Evolutionary conservation across 2,329 filamentous ascomycete genomes (phyloP).

Genomic region (Cryphonectria naterciae): DNA sequence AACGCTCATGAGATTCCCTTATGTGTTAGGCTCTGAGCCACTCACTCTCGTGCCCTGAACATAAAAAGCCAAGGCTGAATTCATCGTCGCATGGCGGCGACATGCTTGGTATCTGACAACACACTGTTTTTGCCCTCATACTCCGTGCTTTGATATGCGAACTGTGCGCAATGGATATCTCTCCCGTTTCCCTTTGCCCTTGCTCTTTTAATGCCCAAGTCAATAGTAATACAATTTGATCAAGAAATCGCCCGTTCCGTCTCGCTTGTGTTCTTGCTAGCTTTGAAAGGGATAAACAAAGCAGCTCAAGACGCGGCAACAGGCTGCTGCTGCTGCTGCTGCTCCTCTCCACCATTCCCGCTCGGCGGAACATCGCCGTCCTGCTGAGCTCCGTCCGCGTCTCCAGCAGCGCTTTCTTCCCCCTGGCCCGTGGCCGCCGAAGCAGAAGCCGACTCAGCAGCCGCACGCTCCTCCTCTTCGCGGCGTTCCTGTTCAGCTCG

Average conservation of each 20-base stretch:
- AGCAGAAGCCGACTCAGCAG: constrained; percentile 33
- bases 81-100: background rate
- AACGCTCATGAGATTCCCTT: background rate
- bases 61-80: background rate
- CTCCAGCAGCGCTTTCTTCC: constrained; percentile 4
- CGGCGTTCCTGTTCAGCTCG: constrained; percentile 44
- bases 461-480: constrained; percentile 35
- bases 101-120: background rate
- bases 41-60: background rate
- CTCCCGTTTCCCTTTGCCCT: background rate
- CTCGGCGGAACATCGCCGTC: background rate
- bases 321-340: constrained; percentile 18
- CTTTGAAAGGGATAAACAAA: background rate
- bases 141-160: constrained; percentile 25
- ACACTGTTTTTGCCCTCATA: constrained; percentile 7
- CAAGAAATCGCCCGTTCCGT: background rate
- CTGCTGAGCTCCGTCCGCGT: background rate
- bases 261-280: background rate
- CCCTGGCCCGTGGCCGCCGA: background rate
- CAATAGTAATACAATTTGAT: background rate
- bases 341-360: constrained; percentile 5
- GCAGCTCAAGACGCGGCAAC: constrained; percentile 13
- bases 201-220: background rate
- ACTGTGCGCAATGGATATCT: constrained; percentile 26
- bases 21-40: background rate